Conservation (phyloP, 2,329 filamentous ascomycete genomes). For the Fusarium virguliforme region DNA sequence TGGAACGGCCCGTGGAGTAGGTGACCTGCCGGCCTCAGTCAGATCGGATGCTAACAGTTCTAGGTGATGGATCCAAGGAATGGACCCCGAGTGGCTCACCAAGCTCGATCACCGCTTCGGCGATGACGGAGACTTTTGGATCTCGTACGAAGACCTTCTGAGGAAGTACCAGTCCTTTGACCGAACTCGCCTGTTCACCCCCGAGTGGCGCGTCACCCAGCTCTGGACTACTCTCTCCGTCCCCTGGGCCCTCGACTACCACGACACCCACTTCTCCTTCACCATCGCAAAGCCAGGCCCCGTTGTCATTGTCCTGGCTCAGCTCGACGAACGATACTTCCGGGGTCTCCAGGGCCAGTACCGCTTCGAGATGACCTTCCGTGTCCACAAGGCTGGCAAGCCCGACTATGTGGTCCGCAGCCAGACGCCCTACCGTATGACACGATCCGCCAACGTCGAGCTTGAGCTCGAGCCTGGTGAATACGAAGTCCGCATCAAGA, state of each 20-base stretch:
- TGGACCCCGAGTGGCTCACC: conserved; percentile 85
- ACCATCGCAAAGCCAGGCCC: conserved; percentile 65
- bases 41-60: conserved; percentile 31
- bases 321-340: conserved; percentile 73
- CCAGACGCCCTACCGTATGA: conserved; percentile 72
- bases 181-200: conserved; percentile 71
- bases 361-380: conserved; percentile 68
- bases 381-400: conserved; percentile 65
- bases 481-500: conserved; percentile 83
- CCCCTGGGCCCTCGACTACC: conserved; percentile 71
- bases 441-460: conserved; percentile 83
- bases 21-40: conserved; percentile 5
- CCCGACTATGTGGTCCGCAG: conserved; percentile 72
- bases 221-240: conserved; percentile 68
- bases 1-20: conserved; percentile 85
- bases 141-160: conserved; percentile 72
- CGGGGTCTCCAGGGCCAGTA: conserved; percentile 72
- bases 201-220: conserved; percentile 68
- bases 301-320: conserved; percentile 70
- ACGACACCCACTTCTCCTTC: conserved; percentile 69
- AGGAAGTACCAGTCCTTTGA: conserved; percentile 72
- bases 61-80: conserved; percentile 82
- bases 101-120: conserved; percentile 82
- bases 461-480: conserved; percentile 81
- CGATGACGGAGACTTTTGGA: conserved; percentile 80